Evolutionary conservation across 257 asterid genomes (phyloP), one percentile per base, ranked within the genome.

Genomic region (Nemophila menziesii): DNA sequence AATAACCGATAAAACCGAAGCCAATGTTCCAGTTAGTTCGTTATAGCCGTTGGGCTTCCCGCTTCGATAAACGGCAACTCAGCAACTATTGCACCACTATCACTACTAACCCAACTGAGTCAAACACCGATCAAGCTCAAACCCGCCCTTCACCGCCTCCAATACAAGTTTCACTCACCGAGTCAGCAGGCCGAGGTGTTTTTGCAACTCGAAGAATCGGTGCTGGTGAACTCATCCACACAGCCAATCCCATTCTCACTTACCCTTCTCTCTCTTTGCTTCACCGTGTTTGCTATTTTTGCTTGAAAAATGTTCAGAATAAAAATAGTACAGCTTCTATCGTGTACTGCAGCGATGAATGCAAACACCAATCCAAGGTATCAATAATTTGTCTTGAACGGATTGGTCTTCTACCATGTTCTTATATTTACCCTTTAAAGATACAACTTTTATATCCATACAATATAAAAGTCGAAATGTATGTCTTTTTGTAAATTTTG

Each of bases 221-320:
- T 20, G 53, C 73, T 43, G 96, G 94, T 43, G 86, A 82, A 24
- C 68, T 79, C 62, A 80, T 86, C 62, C 93, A 82, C 67, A 60
- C 75, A 1, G 94, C 90, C 16, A 61, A 70, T 49, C 84, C 94
- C 42, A 15, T 70, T 7, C 46, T 86, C 19, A 57, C 76, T 33
- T 90, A 82, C 57, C 93, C 96, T 37, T 56, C 76, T 37, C 56
- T 77, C 18, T 44, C 90, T 46, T 69, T 65, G 17, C 54, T 72
- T 39, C 33, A 60, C 49, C 44, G 55, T 22, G 78, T 66, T 37
- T 86, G 96, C 65, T 77, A 86, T 63, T 62, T 60, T 53, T 86
- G 94, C 67, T 77, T 86, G 44, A 57, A 51, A 56, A 73, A 56
- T 42, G 70, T 79, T 27, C 67, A 59, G 8, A 26, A 50, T 22